Evolutionary conservation across 352 stramenopile species (phyloP).

Genomic region (Phytophthora ohioensis): DNA sequence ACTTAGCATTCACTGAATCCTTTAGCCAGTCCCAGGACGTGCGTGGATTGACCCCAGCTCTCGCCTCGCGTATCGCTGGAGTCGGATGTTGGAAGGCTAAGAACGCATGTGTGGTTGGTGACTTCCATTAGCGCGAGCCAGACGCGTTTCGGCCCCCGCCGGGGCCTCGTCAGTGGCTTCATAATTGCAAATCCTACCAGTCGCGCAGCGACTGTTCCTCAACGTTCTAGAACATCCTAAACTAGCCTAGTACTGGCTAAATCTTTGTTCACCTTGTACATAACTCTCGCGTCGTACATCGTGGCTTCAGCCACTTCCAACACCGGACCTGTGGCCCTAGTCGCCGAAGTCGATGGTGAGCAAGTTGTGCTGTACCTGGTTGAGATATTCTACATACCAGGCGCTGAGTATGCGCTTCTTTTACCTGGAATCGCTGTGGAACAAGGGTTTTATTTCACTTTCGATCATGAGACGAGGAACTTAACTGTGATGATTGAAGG

Average conservation of each 20-base stretch:
- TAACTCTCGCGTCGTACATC: too few species aligned
- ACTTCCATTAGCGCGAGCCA: too few species aligned
- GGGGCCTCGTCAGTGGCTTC: too few species aligned
- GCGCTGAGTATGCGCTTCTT: background rate
- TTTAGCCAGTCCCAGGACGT: background rate
- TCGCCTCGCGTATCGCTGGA: background rate
- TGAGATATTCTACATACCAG: conserved; percentile 11
- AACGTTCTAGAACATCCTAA: too few species aligned
- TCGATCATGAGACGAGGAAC: background rate
- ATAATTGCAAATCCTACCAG: too few species aligned
- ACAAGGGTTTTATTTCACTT: too few species aligned
- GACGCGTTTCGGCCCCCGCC: too few species aligned
- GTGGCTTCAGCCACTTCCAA: too few species aligned
- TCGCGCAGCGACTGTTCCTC: too few species aligned
- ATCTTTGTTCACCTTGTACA: too few species aligned
- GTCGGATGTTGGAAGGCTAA: background rate
- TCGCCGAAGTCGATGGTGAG: background rate
- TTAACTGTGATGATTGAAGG: background rate
- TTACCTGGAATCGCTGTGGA: background rate
- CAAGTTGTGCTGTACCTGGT: background rate
- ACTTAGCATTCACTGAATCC: background rate
- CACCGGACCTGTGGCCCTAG: background rate
- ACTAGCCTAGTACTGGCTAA: too few species aligned
- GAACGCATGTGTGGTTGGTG: too few species aligned
- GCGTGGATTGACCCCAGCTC: background rate